Percentiles rank a stretch among this genome's conserved stretches.
Evolutionary conservation across 345 rosid species (phyloP).

Genomic region (Eucalyptus regnans): DNA sequence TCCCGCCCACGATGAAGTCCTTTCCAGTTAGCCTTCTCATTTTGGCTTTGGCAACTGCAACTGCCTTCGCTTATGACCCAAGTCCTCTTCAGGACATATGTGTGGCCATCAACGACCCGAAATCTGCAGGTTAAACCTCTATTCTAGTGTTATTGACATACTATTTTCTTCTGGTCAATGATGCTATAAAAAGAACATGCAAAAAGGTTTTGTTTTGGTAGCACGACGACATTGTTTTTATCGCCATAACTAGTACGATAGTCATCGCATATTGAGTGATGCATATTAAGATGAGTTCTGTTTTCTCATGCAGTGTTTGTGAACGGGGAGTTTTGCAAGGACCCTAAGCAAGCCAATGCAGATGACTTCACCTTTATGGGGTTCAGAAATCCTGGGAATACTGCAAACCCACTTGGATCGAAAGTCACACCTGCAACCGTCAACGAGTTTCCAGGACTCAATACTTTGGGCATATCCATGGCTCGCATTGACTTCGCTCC

Average conservation of each 20-base stretch:
- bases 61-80: constrained; percentile 9
- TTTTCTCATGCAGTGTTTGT: constrained; percentile 10
- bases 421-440: neutral
- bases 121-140: neutral
- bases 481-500: constrained; percentile 15
- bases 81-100: constrained; percentile 19
- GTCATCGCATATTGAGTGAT: neutral
- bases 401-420: constrained; percentile 7
- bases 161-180: neutral
- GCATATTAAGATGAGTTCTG: neutral
- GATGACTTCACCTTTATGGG: constrained; percentile 11
- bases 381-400: constrained; percentile 1
- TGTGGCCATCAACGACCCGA: neutral
- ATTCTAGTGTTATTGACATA: neutral
- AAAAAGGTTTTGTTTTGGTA: neutral
- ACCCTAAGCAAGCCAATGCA: constrained; percentile 10
- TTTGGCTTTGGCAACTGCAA: neutral
- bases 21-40: neutral
- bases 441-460: constrained; percentile 3
- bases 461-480: constrained; percentile 11
- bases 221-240: neutral
- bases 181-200: neutral
- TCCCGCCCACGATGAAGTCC: neutral
- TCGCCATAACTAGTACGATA: neutral
- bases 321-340: constrained; percentile 25